phyloP scores from a whole-genome alignment of 352 stramenopile genomes.

The Nothophytophthora sp. region DNA sequence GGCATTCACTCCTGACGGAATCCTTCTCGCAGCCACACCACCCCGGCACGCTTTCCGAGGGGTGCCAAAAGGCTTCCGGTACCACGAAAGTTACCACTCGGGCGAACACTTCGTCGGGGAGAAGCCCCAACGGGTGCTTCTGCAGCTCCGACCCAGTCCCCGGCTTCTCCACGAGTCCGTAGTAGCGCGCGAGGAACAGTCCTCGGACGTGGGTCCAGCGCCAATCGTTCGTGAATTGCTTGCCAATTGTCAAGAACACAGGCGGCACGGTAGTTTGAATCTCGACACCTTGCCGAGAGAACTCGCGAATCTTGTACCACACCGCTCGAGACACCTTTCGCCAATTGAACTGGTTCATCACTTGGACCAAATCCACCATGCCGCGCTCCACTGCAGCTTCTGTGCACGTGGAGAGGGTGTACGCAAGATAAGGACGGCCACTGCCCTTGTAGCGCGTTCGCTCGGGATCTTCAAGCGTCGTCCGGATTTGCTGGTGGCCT shows the following conservation, averaged over 20 bases:
- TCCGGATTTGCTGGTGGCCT: slow-evolving; percentile 5
- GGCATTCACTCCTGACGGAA: neutral
- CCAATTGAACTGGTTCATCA: slow-evolving; percentile 2
- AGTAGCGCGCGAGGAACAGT: slow-evolving; percentile 2
- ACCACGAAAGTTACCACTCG: slow-evolving; percentile 2
- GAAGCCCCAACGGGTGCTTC: neutral
- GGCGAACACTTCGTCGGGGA: slow-evolving; percentile 11
- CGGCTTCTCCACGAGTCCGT: neutral
- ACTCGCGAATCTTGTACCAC: slow-evolving; percentile 5
- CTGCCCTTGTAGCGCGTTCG: slow-evolving; percentile 6
- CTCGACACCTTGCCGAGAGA: neutral
- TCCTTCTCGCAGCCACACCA: slow-evolving; percentile 4
- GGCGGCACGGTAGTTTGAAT: neutral
- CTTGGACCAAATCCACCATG: slow-evolving; percentile 6
- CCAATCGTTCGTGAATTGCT: slow-evolving; percentile 2
- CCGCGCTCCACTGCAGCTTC: slow-evolving; percentile 1
- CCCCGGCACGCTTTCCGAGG: neutral
- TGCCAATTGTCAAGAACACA: slow-evolving; percentile 3
- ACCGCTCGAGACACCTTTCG: slow-evolving; percentile 5
- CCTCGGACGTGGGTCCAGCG: slow-evolving; percentile 10
- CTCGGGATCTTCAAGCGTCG: slow-evolving; percentile 1
- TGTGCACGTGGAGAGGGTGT: slow-evolving; percentile 4
- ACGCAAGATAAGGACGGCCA: neutral
- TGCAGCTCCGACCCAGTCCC: neutral
- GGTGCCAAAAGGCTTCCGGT: slow-evolving; percentile 3